Conservation (phyloP, 768 basidiomycete genomes). For the Serendipita vermifera region DNA sequence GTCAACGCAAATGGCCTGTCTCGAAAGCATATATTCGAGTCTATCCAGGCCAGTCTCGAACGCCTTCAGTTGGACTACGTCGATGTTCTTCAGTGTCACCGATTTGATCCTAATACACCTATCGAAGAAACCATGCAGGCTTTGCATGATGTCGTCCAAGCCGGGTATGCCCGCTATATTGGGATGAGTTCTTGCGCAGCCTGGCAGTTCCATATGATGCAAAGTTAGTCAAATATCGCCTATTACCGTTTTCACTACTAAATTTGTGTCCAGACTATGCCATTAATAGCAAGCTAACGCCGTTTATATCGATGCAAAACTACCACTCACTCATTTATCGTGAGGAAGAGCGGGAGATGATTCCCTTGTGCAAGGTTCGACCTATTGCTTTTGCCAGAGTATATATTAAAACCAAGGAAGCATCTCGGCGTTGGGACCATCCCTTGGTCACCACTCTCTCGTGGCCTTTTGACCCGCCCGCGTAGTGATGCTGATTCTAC, state of each 20-base stretch:
- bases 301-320: constrained; percentile 44
- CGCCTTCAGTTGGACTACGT: constrained; percentile 29
- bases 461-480: constrained; percentile 30
- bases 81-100: constrained; percentile 36
- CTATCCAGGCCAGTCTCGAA: constrained; percentile 25
- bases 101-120: constrained; percentile 28
- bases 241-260: neutral
- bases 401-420: neutral
- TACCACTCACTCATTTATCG: constrained; percentile 43
- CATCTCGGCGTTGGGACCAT: constrained; percentile 37
- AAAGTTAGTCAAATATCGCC: constrained; percentile 15
- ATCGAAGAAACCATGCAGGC: constrained; percentile 38
- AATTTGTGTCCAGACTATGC: constrained; percentile 25
- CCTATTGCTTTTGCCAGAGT: neutral
- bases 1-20: constrained; percentile 7
- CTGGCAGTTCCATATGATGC: constrained; percentile 33
- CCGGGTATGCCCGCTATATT: constrained; percentile 39
- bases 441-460: constrained; percentile 36
- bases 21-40: constrained; percentile 22
- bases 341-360: constrained; percentile 29
- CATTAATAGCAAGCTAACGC: constrained; percentile 34
- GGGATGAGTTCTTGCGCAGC: constrained; percentile 36
- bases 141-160: constrained; percentile 36
- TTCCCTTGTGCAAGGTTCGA: neutral
- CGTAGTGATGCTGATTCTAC: constrained; percentile 19